Evolutionary conservation across 441 rosid genomes (phyloP).

Genomic region (Geranium incanum): DNA sequence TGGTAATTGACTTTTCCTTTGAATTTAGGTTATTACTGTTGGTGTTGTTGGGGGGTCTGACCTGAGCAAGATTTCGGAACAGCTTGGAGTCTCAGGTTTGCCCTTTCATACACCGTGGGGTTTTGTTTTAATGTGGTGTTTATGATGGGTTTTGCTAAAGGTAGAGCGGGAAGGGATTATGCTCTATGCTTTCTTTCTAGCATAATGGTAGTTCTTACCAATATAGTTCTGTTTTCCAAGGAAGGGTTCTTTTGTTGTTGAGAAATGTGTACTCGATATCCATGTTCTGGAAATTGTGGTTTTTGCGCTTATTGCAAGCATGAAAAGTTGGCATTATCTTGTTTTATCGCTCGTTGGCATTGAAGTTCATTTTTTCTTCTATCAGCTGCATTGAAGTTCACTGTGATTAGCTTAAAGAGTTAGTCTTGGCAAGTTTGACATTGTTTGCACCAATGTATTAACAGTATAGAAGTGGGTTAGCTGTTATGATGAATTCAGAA

Average conservation of each 20-base stretch:
- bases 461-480: neutral
- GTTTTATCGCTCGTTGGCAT: no score
- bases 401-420: neutral
- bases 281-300: no score
- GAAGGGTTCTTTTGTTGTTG: neutral
- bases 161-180: neutral
- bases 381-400: neutral
- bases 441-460: neutral
- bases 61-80: conserved; percentile 80
- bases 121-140: neutral
- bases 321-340: no score
- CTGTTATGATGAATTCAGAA: neutral
- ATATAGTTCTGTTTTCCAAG: neutral
- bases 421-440: neutral
- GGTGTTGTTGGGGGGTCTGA: conserved; percentile 99
- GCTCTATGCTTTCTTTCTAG: no score
- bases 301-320: no score
- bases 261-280: no score
- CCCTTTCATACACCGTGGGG: neutral
- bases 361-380: no score
- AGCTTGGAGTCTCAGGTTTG: conserved; percentile 81
- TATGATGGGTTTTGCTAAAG: neutral
- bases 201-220: neutral
- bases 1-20: neutral
- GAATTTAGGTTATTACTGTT: conserved; percentile 60